Base-by-base conservation (phyloP, 164 flowering plant genomes). In the Echeveria elegans region DNA sequence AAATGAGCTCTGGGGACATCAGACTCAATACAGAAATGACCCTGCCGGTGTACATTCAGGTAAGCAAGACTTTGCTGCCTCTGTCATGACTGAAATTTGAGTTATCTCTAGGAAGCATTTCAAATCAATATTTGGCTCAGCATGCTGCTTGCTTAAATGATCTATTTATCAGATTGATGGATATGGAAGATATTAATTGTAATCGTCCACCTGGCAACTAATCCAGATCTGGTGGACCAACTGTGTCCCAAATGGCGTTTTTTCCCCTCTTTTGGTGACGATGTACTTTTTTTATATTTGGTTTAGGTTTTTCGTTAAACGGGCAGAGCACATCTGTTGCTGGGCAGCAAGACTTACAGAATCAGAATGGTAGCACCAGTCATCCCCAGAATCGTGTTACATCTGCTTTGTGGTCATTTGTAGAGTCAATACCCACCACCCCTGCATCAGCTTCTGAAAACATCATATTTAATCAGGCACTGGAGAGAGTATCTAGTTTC, bases 391-490 rank as follows among this genome's bases (percentile, higher is more conserved):
- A 82, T 37, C 73, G 84, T 87, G 70, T 84, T 40, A 76, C 85
- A 34, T 83, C 96, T 69, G 72, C 83, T 4, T 40, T 94, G 14
- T 85, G 89, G 83, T 14, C 80, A 26, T 80, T 88, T 74, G 82
- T 94, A 75, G 99, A 88, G 48, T 85, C 97, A 26, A 83, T 94
- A 65, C 99, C 99, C 1, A 76, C 92, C 19, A 78, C 80, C 69
- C 96, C 97, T 68, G 99, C 99, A 64, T 81, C 92, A 26, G 99
- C 99, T 30, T 72, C 96, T 0, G 99, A 94, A 73, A 80, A 69
- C 65, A 79, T 81, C 45, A 65, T 90, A 71, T 81, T 88, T 1
- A 86, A 82, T 69, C 80, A 76, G 47, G 87, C 96, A 7, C 80
- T 87, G 36, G 84, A 81, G 73, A 80, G 92, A 16, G 77, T 89